Percentiles rank a stretch among this genome's conserved stretches.
phyloP scores from a whole-genome alignment of 441 rosid species.

The Capsella rubella region DNA sequence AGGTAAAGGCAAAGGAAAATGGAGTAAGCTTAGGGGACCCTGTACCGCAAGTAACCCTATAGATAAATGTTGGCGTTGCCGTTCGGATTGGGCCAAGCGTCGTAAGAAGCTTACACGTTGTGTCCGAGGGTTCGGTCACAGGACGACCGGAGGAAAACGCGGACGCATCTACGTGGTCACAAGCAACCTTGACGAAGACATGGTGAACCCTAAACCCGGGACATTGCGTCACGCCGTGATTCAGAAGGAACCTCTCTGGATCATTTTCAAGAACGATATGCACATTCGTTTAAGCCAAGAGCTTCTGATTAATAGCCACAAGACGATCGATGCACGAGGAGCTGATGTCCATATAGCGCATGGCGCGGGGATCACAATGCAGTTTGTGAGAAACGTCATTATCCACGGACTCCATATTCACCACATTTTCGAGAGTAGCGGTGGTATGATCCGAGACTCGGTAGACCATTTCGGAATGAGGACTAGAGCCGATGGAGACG shows the following conservation, averaged over 20 bases:
- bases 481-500: slow-evolving; percentile 57
- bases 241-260: slow-evolving; percentile 65
- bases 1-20: slow-evolving; percentile 42
- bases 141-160: slow-evolving; percentile 52
- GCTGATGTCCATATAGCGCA: slow-evolving; percentile 55
- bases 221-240: slow-evolving; percentile 64
- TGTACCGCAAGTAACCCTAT: slow-evolving; percentile 69
- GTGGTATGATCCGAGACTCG: slow-evolving; percentile 57
- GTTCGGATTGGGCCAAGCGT: slow-evolving; percentile 48
- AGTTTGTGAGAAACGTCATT: slow-evolving; percentile 55
- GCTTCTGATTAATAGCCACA: slow-evolving; percentile 50
- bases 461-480: slow-evolving; percentile 55
- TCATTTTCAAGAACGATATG: slow-evolving; percentile 60
- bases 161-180: slow-evolving; percentile 59
- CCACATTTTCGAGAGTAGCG: slow-evolving; percentile 43
- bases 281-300: slow-evolving; percentile 54
- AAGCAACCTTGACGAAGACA: slow-evolving; percentile 48
- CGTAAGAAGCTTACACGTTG: slow-evolving; percentile 55
- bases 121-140: slow-evolving; percentile 60
- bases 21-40: slow-evolving; percentile 47
- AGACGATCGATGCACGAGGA: slow-evolving; percentile 70
- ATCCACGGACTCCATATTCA: slow-evolving; percentile 58
- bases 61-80: slow-evolving; percentile 70
- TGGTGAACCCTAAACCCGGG: slow-evolving; percentile 55
- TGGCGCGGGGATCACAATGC: slow-evolving; percentile 65